Conservation (phyloP, 306 rosid species). For the Lithocarpus polystachyus region DNA sequence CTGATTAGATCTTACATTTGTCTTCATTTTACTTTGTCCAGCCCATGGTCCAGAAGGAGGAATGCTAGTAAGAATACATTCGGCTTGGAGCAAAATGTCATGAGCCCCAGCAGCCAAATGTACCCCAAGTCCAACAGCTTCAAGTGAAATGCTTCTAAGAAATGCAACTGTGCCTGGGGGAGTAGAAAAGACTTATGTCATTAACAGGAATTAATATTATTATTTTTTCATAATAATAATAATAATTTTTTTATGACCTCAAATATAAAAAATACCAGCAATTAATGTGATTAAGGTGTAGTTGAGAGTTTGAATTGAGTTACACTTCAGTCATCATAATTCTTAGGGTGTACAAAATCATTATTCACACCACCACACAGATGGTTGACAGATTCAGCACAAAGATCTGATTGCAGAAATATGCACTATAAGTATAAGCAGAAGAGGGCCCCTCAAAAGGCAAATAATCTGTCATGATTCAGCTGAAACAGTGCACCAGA, state of each 20-base stretch:
- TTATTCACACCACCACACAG: not conserved
- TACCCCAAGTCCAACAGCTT: constrained; percentile 96
- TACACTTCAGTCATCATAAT: not conserved
- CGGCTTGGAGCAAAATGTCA: constrained; percentile 83
- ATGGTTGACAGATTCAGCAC: no score
- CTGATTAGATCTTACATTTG: constrained; percentile 72
- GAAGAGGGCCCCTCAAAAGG: not conserved
- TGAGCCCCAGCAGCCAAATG: constrained; percentile 97
- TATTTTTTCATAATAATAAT: no score
- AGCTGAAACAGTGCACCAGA: not conserved
- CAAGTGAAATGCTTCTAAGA: constrained; percentile 92
- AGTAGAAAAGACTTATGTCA: not conserved
- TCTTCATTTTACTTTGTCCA: constrained; percentile 40
- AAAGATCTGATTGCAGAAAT: no score
- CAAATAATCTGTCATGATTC: not conserved
- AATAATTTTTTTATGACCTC: not conserved
- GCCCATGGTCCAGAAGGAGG: constrained; percentile 52
- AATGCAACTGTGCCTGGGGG: constrained; percentile 82
- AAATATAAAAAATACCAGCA: not conserved
- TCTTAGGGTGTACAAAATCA: not conserved
- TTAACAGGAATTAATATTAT: not conserved
- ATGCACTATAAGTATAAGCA: no score
- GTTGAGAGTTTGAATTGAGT: not conserved
- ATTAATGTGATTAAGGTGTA: not conserved
- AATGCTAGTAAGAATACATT: constrained; percentile 60